phyloP scores from a whole-genome alignment of 1,139 yeast species.

The Arxiozyma bovina region DNA sequence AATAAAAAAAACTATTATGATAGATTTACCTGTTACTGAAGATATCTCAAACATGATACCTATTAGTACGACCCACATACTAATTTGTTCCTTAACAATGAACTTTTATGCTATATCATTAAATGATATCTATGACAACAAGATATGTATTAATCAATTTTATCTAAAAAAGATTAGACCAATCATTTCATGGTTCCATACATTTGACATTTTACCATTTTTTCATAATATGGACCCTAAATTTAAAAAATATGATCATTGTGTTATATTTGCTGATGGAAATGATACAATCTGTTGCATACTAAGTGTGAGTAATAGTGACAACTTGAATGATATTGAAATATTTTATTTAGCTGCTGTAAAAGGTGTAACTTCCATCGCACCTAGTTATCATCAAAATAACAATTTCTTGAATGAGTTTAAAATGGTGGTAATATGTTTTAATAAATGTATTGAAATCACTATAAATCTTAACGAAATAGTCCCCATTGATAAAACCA shows the following conservation, averaged over 20 bases:
- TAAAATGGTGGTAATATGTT: not conserved
- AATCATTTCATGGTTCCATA: not conserved
- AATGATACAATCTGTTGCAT: not conserved
- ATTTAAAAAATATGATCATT: not conserved
- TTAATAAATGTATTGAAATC: not conserved
- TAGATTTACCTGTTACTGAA: not conserved
- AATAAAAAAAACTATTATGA: not conserved
- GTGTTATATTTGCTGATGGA: not conserved
- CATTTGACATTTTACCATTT: not conserved
- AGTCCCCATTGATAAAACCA: not conserved
- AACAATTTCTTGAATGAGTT: not conserved
- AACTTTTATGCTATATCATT: not conserved
- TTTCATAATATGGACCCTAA: not conserved
- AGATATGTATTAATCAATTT: not conserved
- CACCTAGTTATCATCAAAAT: not conserved
- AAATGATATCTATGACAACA: not conserved
- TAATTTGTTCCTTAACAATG: not conserved
- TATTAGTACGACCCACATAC: not conserved
- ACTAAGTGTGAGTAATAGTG: not conserved
- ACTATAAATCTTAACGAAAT: slow-evolving; percentile 1
- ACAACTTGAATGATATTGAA: not conserved
- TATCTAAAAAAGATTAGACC: not conserved
- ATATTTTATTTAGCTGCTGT: not conserved
- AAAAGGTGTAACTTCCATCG: not conserved
- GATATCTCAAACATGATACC: not conserved